These are phyloP conservation scores for Nasturtium officinale DNA, from an alignment of 345 rosid species.

Conservation along the genomic window DNA sequence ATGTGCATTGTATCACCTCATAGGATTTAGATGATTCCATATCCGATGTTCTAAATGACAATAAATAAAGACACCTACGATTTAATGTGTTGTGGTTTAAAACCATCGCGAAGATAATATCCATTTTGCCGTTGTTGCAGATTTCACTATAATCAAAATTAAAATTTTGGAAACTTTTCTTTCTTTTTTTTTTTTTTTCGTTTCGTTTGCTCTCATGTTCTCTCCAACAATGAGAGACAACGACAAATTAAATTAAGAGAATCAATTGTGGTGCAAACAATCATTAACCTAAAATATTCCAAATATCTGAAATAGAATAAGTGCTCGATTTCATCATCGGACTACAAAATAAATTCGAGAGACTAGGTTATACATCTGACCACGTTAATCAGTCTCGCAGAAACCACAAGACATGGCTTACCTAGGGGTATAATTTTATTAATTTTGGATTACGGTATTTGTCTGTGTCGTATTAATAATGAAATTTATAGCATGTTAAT, in stretches of 20 bases:
- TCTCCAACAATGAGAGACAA: neutral
- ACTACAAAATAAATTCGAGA: neutral
- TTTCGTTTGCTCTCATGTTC: neutral
- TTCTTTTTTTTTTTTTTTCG: neutral
- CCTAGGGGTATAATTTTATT: neutral
- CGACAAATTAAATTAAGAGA: neutral
- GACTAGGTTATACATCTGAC: neutral
- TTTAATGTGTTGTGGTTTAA: neutral
- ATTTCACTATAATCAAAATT: neutral
- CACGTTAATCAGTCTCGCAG: constrained; percentile 1
- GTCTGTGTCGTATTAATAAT: neutral
- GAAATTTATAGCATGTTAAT: constrained; percentile 29
- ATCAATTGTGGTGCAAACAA: neutral
- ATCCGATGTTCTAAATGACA: neutral
- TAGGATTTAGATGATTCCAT: neutral
- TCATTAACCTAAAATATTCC: neutral
- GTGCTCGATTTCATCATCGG: neutral
- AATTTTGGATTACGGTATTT: constrained; percentile 1
- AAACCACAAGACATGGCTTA: constrained; percentile 15
- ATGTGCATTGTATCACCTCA: constrained; percentile 20
- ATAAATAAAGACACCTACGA: neutral
- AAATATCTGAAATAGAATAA: neutral
- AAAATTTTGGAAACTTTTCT: too few relatives aligned
- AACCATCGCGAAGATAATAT: neutral
- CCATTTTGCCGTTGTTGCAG: neutral